These are phyloP conservation scores for Calocybe gangraenosa DNA, from an alignment of 768 basidiomycete species.

Conservation along the genomic window DNA sequence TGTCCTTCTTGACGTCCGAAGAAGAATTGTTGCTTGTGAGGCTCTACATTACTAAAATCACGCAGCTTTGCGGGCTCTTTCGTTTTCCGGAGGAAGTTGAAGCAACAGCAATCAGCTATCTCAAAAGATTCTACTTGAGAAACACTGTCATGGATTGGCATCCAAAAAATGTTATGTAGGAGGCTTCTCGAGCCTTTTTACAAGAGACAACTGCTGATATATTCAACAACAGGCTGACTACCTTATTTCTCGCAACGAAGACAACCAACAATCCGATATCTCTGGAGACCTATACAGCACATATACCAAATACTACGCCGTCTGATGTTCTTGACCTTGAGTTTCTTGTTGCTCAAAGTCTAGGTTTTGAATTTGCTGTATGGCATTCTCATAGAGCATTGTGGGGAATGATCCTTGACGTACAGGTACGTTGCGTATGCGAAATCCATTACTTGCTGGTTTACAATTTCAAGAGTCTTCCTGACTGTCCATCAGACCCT, in stretches of 20 bases:
- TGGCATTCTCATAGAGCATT: constrained; percentile 89
- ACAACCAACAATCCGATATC: constrained; percentile 95
- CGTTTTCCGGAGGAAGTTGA: constrained; percentile 90
- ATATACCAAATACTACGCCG: constrained; percentile 77
- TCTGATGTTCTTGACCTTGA: constrained; percentile 91
- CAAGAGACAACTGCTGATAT: constrained; percentile 3
- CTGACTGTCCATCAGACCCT: constrained; percentile 46
- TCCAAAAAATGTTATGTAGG: constrained; percentile 96
- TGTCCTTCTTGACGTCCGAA: constrained; percentile 70
- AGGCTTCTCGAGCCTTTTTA: constrained; percentile 6
- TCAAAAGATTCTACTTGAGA: constrained; percentile 95
- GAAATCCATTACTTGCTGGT: neutral
- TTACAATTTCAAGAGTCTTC: constrained; percentile 44
- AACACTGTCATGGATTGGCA: constrained; percentile 99
- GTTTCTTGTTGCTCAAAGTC: constrained; percentile 92
- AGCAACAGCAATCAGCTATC: constrained; percentile 85
- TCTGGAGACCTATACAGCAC: constrained; percentile 76
- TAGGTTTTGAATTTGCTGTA: constrained; percentile 90
- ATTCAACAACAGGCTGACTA: constrained; percentile 79
- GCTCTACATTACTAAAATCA: constrained; percentile 83
- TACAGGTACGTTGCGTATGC: constrained; percentile 54
- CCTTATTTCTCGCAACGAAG: constrained; percentile 93
- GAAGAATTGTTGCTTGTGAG: constrained; percentile 90
- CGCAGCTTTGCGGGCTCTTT: constrained; percentile 79
- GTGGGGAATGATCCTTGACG: constrained; percentile 85